phyloP scores from a whole-genome alignment of 371 early-diverging fungal species.

The Zopfochytrium polystomum region DNA sequence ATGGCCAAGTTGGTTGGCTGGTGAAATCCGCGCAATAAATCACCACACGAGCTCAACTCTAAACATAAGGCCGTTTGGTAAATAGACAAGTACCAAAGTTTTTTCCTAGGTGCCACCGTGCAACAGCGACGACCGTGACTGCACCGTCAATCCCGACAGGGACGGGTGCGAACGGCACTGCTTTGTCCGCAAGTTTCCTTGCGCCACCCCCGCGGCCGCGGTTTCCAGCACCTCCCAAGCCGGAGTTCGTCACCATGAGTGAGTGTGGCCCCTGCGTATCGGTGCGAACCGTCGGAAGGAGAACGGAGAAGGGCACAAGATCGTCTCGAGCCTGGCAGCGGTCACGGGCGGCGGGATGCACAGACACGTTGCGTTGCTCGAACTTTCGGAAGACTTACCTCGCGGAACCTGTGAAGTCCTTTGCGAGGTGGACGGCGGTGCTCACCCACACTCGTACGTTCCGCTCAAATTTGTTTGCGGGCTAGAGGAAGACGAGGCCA shows the following conservation, averaged over 20 bases:
- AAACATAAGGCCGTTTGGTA: too few species aligned
- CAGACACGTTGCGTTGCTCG: constrained; percentile 29
- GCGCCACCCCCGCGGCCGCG: constrained; percentile 10
- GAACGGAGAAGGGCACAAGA: constrained; percentile 20
- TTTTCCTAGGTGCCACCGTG: too few species aligned
- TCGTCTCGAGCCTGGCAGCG: constrained; percentile 19
- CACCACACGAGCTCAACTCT: too few species aligned
- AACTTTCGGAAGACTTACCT: constrained; percentile 24
- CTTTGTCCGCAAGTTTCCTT: constrained; percentile 12
- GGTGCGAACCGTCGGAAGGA: constrained; percentile 12
- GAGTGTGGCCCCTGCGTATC: constrained; percentile 19
- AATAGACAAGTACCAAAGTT: too few species aligned
- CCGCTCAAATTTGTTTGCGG: constrained; percentile 32
- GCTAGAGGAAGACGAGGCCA: constrained; percentile 13
- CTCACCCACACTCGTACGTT: constrained; percentile 9
- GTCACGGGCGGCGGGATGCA: constrained; percentile 23
- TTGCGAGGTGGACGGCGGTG: constrained; percentile 24
- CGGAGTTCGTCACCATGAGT: constrained; percentile 22
- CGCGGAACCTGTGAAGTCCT: constrained; percentile 30
- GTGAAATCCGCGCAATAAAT: too few species aligned
- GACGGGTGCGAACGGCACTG: neutral
- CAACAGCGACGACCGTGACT: neutral
- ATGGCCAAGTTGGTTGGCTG: too few species aligned
- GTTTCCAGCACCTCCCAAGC: constrained; percentile 27
- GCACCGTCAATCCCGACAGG: neutral